These are phyloP conservation scores for Paulownia fortunei DNA, from an alignment of 257 asterid genomes.

Conservation along the genomic window DNA sequence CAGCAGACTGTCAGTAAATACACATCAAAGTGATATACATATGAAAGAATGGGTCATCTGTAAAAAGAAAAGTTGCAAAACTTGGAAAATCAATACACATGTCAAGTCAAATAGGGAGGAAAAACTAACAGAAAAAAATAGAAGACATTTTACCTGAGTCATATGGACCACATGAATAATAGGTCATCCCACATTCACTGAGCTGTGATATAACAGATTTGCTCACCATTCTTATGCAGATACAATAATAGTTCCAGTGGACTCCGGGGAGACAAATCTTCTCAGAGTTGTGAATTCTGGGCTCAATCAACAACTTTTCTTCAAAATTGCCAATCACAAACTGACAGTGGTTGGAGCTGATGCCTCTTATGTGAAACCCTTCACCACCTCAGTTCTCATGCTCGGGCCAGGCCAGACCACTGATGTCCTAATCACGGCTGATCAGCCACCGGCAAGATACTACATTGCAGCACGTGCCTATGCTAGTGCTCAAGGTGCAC, in stretches of 20 bases:
- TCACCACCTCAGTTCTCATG: constrained; percentile 81
- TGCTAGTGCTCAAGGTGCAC: constrained; percentile 84
- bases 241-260: constrained; percentile 61
- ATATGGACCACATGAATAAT: neutral
- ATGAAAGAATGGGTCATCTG: neutral
- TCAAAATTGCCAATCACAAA: constrained; percentile 76
- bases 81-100: neutral
- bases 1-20: neutral
- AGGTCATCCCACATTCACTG: neutral
- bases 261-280: constrained; percentile 75
- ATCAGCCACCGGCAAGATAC: constrained; percentile 78
- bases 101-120: neutral
- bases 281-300: constrained; percentile 72
- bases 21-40: neutral
- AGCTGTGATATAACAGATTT: constrained; percentile 3
- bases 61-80: neutral
- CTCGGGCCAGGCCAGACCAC: constrained; percentile 94
- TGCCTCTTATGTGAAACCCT: constrained; percentile 80
- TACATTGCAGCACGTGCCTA: constrained; percentile 83
- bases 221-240: constrained; percentile 47
- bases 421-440: constrained; percentile 67
- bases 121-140: neutral
- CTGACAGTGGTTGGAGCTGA: constrained; percentile 89
- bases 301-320: constrained; percentile 85
- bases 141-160: neutral